These are phyloP conservation scores for Dothistroma pini DNA, from an alignment of 2,329 filamentous ascomycete genomes.

Conservation along the genomic window DNA sequence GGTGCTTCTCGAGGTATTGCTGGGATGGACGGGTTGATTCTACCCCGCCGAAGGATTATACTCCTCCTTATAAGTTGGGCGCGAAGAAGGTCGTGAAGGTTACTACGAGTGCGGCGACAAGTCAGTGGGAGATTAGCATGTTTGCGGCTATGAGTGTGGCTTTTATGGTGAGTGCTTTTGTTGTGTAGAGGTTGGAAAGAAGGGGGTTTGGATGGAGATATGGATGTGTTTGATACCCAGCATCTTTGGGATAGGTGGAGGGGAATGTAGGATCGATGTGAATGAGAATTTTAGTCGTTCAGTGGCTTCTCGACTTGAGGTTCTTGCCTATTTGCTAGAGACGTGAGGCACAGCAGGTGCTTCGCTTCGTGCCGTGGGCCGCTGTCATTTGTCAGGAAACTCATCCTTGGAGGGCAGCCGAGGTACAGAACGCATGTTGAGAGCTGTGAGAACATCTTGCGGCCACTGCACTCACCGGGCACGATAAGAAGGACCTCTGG, in stretches of 20 bases:
- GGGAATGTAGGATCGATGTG: not conserved
- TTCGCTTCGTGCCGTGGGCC: too few relatives aligned
- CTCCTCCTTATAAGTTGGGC: constrained; percentile 28
- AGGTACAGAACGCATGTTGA: too few relatives aligned
- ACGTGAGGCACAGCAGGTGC: too few relatives aligned
- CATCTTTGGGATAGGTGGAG: not conserved
- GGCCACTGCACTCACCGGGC: too few relatives aligned
- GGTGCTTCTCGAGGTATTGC: constrained; percentile 81
- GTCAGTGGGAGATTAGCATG: not conserved
- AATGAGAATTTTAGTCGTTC: too few relatives aligned
- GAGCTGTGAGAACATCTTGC: too few relatives aligned
- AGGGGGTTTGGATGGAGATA: not conserved
- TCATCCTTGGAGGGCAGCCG: too few relatives aligned
- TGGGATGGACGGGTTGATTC: constrained; percentile 73
- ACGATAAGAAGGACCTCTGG: too few relatives aligned
- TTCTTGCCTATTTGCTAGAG: too few relatives aligned
- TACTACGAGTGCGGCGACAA: constrained; percentile 10
- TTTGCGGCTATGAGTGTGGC: not conserved
- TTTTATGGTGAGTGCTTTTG: not conserved
- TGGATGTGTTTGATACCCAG: not conserved
- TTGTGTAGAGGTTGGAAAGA: not conserved
- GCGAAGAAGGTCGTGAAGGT: constrained; percentile 13
- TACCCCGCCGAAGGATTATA: constrained; percentile 23
- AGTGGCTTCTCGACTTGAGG: too few relatives aligned
- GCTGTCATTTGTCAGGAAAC: too few relatives aligned